Base-by-base conservation (phyloP, 768 basidiomycete species). In the Rhizopogon rudus region DNA sequence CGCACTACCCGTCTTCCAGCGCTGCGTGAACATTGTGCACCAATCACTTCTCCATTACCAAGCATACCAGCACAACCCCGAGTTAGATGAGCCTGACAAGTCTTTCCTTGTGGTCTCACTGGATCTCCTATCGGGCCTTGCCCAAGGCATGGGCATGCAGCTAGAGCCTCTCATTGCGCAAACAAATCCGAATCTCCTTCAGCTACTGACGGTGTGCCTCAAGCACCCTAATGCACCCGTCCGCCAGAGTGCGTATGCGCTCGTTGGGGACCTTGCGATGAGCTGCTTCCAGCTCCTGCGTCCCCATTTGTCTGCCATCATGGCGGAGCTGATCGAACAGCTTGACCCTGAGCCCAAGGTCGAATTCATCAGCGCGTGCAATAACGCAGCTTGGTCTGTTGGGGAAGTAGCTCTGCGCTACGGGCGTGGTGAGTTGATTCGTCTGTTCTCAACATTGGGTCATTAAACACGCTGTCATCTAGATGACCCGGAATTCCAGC, bases 361-460 rank as follows among this genome's bases (percentile, higher is more conserved):
- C 33, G 95, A 98, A 70, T 93, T 94, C 65, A 85, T 98, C 59
- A 95, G 93, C 61, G 97, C 96, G 5, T 95, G 93, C 69, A 99
- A 99, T 72, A 99, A 99, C 67, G 97, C 97, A 9, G 96, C 96
- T 1, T 99, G 97, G 97, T 94, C 93, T n/a, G 94, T 97, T 29
- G 97, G 97, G 43, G 97, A 99, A 71, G 93, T 99, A 33, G 93
- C 97, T 7, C 73, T 99, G 58, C 91, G 93, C 45, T 94, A 91
- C 67, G 91, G 93, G 51, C 77, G 83, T 60, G 87, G 91, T 89
- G 66, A 54, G 80, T 67, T 13, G 52, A 52, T 31, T 52, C 61
- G 4, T 20, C 43, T 17, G 17, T 12, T 20, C 16, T 51, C 7
- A 13, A 45, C 50, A 41, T 40, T 45, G 14, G 17, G 54, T 54